Evolutionary conservation across 2,329 filamentous ascomycete genomes (phyloP).

Genomic region (Bipolaris zeicola): DNA sequence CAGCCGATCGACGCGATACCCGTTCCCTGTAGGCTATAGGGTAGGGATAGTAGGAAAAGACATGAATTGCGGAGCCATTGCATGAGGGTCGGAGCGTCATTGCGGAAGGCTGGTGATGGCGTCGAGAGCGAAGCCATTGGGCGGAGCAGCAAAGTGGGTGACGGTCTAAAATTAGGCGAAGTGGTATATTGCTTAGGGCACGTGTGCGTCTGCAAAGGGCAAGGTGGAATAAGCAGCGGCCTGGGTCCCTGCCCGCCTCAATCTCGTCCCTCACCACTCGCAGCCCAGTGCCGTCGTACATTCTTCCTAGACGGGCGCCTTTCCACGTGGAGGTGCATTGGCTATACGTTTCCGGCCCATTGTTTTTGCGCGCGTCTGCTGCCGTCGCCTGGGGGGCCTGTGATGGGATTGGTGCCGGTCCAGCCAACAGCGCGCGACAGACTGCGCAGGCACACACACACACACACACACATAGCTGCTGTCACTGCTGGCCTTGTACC

Average conservation of each 20-base stretch:
- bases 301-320: conserved; percentile 32
- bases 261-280: conserved; percentile 31
- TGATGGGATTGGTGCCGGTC: background rate
- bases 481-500: too few relatives aligned
- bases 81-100: conserved; percentile 7
- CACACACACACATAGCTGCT: too few relatives aligned
- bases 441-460: background rate
- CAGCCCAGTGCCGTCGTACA: conserved; percentile 30
- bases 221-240: conserved; percentile 33
- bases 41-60: conserved; percentile 15
- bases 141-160: conserved; percentile 11
- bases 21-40: conserved; percentile 29
- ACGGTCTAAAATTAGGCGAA: conserved; percentile 40
- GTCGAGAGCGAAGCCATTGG: conserved; percentile 27
- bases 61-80: conserved; percentile 25
- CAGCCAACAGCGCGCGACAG: conserved; percentile 8
- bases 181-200: conserved; percentile 44
- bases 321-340: conserved; percentile 42
- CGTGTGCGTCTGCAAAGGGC: conserved; percentile 38
- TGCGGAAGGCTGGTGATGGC: conserved; percentile 32
- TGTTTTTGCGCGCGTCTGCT: conserved; percentile 30
- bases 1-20: conserved; percentile 20
- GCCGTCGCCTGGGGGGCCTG: conserved; percentile 13
- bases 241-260: conserved; percentile 22
- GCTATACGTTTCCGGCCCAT: conserved; percentile 16